These are phyloP conservation scores for Blakeslea trispora DNA, from an alignment of 371 early-diverging fungal genomes.

Conservation along the genomic window DNA sequence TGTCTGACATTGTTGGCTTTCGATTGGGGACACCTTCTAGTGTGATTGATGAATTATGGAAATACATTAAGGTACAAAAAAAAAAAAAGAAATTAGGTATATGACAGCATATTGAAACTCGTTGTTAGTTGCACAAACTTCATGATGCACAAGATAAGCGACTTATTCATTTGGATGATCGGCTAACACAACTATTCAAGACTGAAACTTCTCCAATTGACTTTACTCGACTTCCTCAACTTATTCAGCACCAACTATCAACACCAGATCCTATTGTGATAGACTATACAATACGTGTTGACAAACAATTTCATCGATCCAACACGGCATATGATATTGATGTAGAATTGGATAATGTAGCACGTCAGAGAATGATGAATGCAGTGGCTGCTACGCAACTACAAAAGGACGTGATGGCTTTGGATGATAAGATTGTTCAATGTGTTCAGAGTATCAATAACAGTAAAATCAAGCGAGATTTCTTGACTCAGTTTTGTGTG, in stretches of 20 bases:
- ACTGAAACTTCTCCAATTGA: constrained; percentile 53
- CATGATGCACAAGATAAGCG: constrained; percentile 82
- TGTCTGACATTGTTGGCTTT: constrained; percentile 71
- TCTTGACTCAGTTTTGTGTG: constrained; percentile 81
- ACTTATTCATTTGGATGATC: constrained; percentile 63
- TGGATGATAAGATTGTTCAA: constrained; percentile 70
- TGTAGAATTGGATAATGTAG: constrained; percentile 85
- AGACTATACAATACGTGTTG: constrained; percentile 78
- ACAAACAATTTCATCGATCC: constrained; percentile 65
- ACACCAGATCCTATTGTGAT: constrained; percentile 89
- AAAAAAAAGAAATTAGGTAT: neutral
- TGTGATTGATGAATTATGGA: constrained; percentile 87
- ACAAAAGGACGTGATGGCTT: constrained; percentile 59
- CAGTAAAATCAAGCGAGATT: constrained; percentile 89
- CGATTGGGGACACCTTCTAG: constrained; percentile 72
- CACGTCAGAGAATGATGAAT: constrained; percentile 58
- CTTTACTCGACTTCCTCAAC: constrained; percentile 80
- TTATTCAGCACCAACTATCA: constrained; percentile 71
- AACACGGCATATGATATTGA: constrained; percentile 84
- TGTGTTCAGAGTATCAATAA: constrained; percentile 82
- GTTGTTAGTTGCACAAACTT: constrained; percentile 68
- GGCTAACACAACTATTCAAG: constrained; percentile 38
- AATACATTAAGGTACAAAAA: constrained; percentile 82
- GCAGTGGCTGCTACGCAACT: constrained; percentile 40
- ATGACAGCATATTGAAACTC: too few species aligned